These are phyloP conservation scores for barrel medic (Medicago truncatula) DNA, from an alignment of 306 rosid species.

Conservation along the genomic window MtrunA17r5.0-ANR NC_053044.1:43635501-43636000, in stretches of 20 bases:
- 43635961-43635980: constrained; percentile 85
- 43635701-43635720: not conserved
- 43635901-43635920: constrained; percentile 50
- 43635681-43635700: not conserved
- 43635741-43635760: not conserved
- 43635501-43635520: not conserved
- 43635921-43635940: constrained; percentile 78
- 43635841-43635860: not conserved
- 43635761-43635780: too few relatives aligned
- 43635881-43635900: constrained; percentile 62
- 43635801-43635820: not conserved
- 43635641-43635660: too few relatives aligned
- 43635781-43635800: too few relatives aligned
- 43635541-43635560: not conserved
- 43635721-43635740: constrained; percentile 2
- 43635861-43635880: constrained; percentile 67
- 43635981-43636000: constrained; percentile 64
- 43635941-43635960: constrained; percentile 79
- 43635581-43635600: not conserved
- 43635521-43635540: not conserved
- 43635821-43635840: not conserved
- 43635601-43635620: not conserved
- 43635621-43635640: not conserved
- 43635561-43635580: not conserved
- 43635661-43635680: constrained; percentile 4